Conservation (phyloP, 2,329 filamentous ascomycete genomes). For the Ascomycota sp. region DNA sequence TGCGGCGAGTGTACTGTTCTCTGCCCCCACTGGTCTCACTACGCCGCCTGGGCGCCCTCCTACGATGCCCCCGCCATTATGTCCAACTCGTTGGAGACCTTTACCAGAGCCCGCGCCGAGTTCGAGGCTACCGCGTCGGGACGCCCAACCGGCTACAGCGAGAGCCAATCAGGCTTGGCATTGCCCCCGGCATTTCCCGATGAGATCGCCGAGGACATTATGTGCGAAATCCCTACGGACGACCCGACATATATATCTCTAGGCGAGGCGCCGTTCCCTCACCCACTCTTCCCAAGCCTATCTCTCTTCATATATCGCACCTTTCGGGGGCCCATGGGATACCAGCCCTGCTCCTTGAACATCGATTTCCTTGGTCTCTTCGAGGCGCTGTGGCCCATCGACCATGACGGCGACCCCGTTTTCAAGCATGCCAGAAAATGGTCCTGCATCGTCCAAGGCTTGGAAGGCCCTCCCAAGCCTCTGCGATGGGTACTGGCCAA, state of each 20-base stretch:
- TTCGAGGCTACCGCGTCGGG: not conserved
- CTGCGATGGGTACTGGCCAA: constrained; percentile 12
- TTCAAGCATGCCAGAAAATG: constrained; percentile 11
- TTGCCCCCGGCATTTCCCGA: not conserved
- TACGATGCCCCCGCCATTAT: constrained; percentile 4
- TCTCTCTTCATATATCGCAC: constrained; percentile 9
- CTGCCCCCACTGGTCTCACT: constrained; percentile 5
- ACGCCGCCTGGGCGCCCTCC: constrained; percentile 5
- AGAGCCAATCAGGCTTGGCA: no score
- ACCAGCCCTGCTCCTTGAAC: constrained; percentile 9
- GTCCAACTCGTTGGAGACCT: not conserved
- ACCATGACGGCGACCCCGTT: constrained; percentile 6
- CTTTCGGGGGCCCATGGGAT: constrained; percentile 8
- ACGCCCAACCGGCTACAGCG: no score
- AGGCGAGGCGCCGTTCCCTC: constrained; percentile 5
- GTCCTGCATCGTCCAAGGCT: constrained; percentile 10
- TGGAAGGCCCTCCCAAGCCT: constrained; percentile 6
- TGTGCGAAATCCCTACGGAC: constrained; percentile 5
- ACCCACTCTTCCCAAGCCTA: constrained; percentile 5
- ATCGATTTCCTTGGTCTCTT: constrained; percentile 6
- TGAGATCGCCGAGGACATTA: not conserved
- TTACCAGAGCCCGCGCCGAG: not conserved
- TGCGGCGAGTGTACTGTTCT: constrained; percentile 14
- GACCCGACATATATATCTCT: constrained; percentile 7
- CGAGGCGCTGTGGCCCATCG: constrained; percentile 4